Evolutionary conservation across 2,329 filamentous ascomycete species (phyloP), one percentile per base, ranked within the genome.

Genomic region (Drechslerella stenobrocha): DNA sequence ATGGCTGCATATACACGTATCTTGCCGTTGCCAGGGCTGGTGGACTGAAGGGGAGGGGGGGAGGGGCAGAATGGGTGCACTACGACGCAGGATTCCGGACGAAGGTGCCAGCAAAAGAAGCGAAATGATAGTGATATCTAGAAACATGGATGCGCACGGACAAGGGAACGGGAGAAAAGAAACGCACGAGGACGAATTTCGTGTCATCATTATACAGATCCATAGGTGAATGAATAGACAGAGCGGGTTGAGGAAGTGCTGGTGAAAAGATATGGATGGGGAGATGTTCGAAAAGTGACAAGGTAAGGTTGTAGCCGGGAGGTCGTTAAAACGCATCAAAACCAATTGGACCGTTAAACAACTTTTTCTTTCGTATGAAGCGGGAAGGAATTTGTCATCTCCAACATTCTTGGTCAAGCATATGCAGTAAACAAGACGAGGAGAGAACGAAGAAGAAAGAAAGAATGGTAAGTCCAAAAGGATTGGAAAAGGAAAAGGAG

Each of bases 361-460:
- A 70, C 65, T 56, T 65, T 69, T 59, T 42, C 9, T 42, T 42
- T 5, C 22, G 37, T 69, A 50, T 61, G 53, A 52, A 72, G 70
- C 48, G 60, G 64, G 51, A 69, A 48, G 44, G 57, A 45, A 53
- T 60, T 59, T 55, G 52, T 64, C 48, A 53, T 58, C 51, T 47
- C 57, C 52, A 53, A 63, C 45, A 23, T 46, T 56, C 45, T 52
- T 63, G 52, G 37, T 26, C 23, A 70, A 65, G 73, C 63, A 71
- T 73, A 73, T 71, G 72, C 72, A 71, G 64, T 74, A 75, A 74
- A 75, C 75, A 76, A 75, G 71, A 26, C 18, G 46, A 46, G 50
- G 64, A 65, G 57, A 51, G 53, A 59, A 63, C 45, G 56, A 45
- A 23, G 13, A 46, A 47, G 48, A 32, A 45, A 46, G 46, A 63